A percentile compares a stretch with the other conserved stretches of the same genome.
phyloP scores from a whole-genome alignment of 2,329 filamentous ascomycete genomes.

The Neonectria hederae region DNA sequence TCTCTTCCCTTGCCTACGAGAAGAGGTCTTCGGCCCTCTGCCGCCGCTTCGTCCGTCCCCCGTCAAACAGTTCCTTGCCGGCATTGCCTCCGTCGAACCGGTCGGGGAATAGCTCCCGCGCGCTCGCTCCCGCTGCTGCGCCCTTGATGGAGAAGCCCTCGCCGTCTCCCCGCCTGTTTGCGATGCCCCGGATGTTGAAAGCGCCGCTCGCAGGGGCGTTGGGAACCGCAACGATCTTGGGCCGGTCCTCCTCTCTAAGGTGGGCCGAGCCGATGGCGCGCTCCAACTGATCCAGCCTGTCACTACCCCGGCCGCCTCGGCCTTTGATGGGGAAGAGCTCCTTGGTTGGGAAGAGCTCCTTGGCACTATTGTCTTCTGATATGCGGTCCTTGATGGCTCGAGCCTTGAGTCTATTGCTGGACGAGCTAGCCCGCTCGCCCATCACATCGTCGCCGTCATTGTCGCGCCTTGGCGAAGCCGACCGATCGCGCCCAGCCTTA shows the following conservation, averaged over 20 bases:
- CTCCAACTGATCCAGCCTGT: constrained; percentile 52
- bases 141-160: constrained; percentile 75
- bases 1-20: constrained; percentile 51
- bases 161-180: constrained; percentile 55
- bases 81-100: constrained; percentile 66
- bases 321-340: constrained; percentile 30
- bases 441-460: constrained; percentile 54
- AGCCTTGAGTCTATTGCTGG: constrained; percentile 47
- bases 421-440: constrained; percentile 45
- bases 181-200: constrained; percentile 70
- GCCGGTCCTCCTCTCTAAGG: constrained; percentile 50
- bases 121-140: constrained; percentile 55
- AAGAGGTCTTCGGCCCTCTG: constrained; percentile 80
- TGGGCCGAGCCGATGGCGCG: constrained; percentile 51
- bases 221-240: constrained; percentile 68
- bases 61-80: constrained; percentile 75
- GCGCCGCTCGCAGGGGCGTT: constrained; percentile 52
- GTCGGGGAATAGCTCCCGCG: constrained; percentile 75
- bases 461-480: constrained; percentile 61
- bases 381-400: constrained; percentile 48
- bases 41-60: constrained; percentile 61
- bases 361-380: constrained; percentile 43
- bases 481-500: constrained; percentile 54
- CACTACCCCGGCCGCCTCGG: constrained; percentile 35
- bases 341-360: constrained; percentile 54